Percentiles rank a stretch among this genome's conserved stretches.
These are phyloP conservation scores for Exidia glandulosa DNA, from an alignment of 768 basidiomycete genomes.

Conservation along the genomic window DNA sequence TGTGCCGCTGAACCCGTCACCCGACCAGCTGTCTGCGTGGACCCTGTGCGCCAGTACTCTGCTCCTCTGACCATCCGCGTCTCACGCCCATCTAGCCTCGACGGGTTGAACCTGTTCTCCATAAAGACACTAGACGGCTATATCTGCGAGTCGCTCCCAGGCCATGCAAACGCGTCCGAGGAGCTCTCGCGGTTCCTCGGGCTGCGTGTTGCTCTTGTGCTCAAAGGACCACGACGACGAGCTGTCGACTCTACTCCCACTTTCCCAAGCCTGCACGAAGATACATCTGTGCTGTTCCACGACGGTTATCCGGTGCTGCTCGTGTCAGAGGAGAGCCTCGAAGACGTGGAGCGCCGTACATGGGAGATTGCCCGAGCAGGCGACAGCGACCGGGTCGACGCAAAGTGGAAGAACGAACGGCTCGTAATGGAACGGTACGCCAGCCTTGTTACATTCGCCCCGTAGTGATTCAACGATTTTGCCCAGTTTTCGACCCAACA, in stretches of 20 bases:
- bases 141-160: slow-evolving; percentile 37
- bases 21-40: slow-evolving; percentile 42
- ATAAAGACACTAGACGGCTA: slow-evolving; percentile 49
- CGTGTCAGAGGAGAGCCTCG: slow-evolving; percentile 55
- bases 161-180: slow-evolving; percentile 33
- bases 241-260: slow-evolving; percentile 35
- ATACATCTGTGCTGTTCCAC: slow-evolving; percentile 39
- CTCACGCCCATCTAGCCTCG: slow-evolving; percentile 28
- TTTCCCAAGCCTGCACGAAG: slow-evolving; percentile 41
- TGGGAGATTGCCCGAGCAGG: slow-evolving; percentile 31
- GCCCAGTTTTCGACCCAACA: slow-evolving; percentile 64
- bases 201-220: slow-evolving; percentile 48
- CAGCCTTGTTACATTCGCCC: neutral
- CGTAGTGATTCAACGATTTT: slow-evolving; percentile 1
- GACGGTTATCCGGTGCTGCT: slow-evolving; percentile 64
- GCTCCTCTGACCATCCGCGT: slow-evolving; percentile 1
- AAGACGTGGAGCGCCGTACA: slow-evolving; percentile 37
- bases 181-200: slow-evolving; percentile 53
- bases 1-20: slow-evolving; percentile 45
- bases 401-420: slow-evolving; percentile 40
- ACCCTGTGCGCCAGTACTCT: slow-evolving; percentile 33
- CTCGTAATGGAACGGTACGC: slow-evolving; percentile 50
- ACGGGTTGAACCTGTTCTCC: slow-evolving; percentile 40
- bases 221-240: slow-evolving; percentile 53
- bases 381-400: slow-evolving; percentile 26